Percentiles rank a stretch among this genome's conserved stretches.
These are phyloP conservation scores for Lecanicillium sp. DNA, from an alignment of 2,329 filamentous ascomycete genomes.

Conservation along the genomic window DNA sequence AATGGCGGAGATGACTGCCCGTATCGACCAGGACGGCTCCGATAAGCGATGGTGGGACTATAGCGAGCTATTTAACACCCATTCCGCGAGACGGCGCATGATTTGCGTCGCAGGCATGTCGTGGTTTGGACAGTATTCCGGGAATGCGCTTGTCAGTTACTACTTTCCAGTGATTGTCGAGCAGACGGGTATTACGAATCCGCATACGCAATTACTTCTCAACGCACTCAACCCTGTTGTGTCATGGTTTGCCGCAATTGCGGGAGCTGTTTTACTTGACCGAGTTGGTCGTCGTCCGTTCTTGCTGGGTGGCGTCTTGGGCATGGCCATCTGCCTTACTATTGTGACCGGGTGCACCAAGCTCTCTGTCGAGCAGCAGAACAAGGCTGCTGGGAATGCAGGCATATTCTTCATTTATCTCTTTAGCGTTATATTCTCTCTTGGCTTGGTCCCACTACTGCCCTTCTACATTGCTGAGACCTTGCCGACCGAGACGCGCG, in stretches of 20 bases:
- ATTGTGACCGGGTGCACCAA: slow-evolving; percentile 38
- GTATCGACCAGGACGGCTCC: slow-evolving; percentile 23
- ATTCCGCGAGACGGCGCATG: slow-evolving; percentile 2
- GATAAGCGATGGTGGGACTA: slow-evolving; percentile 35
- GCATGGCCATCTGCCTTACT: slow-evolving; percentile 33
- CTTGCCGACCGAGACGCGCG: slow-evolving; percentile 27
- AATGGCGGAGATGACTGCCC: slow-evolving; percentile 25
- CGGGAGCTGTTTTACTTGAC: slow-evolving; percentile 42
- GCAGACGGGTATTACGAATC: slow-evolving; percentile 37
- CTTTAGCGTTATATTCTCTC: slow-evolving; percentile 32
- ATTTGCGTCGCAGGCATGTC: neutral
- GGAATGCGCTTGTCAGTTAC: slow-evolving; percentile 34
- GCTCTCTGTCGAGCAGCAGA: slow-evolving; percentile 19
- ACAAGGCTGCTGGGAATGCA: neutral
- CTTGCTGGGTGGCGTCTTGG: slow-evolving; percentile 37
- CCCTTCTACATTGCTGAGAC: slow-evolving; percentile 36
- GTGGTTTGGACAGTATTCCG: slow-evolving; percentile 38
- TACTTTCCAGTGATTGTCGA: slow-evolving; percentile 42
- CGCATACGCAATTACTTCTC: slow-evolving; percentile 34
- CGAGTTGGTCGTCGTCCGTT: slow-evolving; percentile 43
- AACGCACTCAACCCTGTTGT: slow-evolving; percentile 39
- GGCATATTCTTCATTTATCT: slow-evolving; percentile 31
- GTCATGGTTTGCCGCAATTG: slow-evolving; percentile 38
- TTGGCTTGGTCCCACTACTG: slow-evolving; percentile 40
- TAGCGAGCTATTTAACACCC: slow-evolving; percentile 26